Conservation (phyloP, 768 basidiomycete species). For the Collybia mongolica region DNA sequence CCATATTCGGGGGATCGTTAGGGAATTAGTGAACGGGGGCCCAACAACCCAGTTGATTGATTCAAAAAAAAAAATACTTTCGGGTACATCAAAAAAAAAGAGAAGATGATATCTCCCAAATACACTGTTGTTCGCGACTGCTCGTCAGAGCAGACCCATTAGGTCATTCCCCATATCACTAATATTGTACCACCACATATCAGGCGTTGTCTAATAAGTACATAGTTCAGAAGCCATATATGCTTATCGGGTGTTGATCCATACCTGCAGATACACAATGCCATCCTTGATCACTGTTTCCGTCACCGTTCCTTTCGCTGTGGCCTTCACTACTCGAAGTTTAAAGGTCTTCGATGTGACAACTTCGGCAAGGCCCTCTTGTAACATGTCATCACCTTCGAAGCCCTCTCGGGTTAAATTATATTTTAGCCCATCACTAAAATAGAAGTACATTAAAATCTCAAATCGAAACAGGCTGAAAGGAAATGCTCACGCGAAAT, state of each 20-base stretch:
- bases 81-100: too few relatives aligned
- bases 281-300: conserved; percentile 36
- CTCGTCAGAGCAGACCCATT: conserved; percentile 21
- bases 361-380: conserved; percentile 36
- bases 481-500: conserved; percentile 23
- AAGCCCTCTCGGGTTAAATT: conserved; percentile 33
- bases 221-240: background rate
- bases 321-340: conserved; percentile 33
- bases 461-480: background rate
- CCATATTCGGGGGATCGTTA: too few relatives aligned
- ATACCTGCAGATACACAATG: conserved; percentile 34
- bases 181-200: conserved; percentile 22
- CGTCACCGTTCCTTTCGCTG: conserved; percentile 20
- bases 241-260: background rate
- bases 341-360: conserved; percentile 35
- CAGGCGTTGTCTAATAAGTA: conserved; percentile 18
- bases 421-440: conserved; percentile 27
- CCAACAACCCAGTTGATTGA: too few relatives aligned
- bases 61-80: too few relatives aligned
- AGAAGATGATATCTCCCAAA: too few relatives aligned
- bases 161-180: conserved; percentile 20
- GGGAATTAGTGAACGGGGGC: too few relatives aligned
- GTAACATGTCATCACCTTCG: conserved; percentile 36
- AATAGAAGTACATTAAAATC: background rate
- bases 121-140: too few relatives aligned